Evolutionary conservation across 2,329 filamentous ascomycete genomes (phyloP), one percentile per base, ranked within the genome.

Genomic region (Colletotrichum neosansevieriae): DNA sequence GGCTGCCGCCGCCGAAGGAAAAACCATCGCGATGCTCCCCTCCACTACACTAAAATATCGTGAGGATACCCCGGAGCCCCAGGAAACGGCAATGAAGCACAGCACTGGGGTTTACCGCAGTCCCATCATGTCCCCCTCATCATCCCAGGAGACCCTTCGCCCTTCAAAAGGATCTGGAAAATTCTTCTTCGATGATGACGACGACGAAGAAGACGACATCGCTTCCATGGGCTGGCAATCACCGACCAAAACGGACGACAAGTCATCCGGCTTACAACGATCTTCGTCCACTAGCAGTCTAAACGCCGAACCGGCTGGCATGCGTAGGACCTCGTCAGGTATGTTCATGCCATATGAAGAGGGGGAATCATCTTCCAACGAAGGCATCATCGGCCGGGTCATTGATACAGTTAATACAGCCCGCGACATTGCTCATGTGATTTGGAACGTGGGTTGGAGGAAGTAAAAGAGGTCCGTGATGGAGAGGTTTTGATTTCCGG

Each of bases 261-360:
- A 53, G 67, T 74, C 50, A 54, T 42, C 38, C 36, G 80, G 80
- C 12, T 72, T 85, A n/a, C 81, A 82, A 42, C 82, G 84, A 65
- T 83, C 85, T 19, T 74, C 80, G n/a, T 86, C 86, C 24, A 79
- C 82, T 45, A 78, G 77, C 74, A 85, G 81, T 69, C 78, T 87
- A n/a, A 78, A 76, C n/a, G 82, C 81, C 19, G 85, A 88, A 67
- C 81, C 85, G 49, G 82, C 79, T 17, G 90, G 90, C 59, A 90
- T 97, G 84, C 89, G 91, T 70, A 87, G 94, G 72, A 97, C 93
- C 19, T 85, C 89, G 58, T 96, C 93, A 44, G 94, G 94, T 73
- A 97, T 97, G 93, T 92, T 97, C 74, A 94, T 97, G 92, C 93
- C 94, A 7, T 92, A 91, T 73, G 92, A 94, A 73, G 91, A 94